Conservation (phyloP, 1,284 basidiomycete species). For the Mycena sp. region DNA sequence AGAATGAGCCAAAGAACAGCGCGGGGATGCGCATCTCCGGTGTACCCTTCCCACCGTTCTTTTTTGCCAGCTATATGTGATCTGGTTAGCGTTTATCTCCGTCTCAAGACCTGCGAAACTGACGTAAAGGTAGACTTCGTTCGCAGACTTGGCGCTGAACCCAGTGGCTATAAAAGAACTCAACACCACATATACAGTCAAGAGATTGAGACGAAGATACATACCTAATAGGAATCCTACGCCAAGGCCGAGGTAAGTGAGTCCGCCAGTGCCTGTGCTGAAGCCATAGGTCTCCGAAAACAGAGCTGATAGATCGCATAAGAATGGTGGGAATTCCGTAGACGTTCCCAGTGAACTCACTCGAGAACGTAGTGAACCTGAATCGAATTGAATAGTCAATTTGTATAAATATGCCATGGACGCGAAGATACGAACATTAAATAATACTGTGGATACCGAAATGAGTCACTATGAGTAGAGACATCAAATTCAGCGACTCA, state of each 20-base stretch:
- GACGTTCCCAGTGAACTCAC: slow-evolving; percentile 10
- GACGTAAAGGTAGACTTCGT: slow-evolving; percentile 20
- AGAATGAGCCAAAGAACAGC: slow-evolving; percentile 62
- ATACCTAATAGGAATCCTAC: slow-evolving; percentile 51
- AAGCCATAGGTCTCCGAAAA: slow-evolving; percentile 51
- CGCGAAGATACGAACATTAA: no score
- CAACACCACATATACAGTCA: not conserved
- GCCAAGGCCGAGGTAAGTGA: slow-evolving; percentile 56
- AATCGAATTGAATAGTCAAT: slow-evolving; percentile 24
- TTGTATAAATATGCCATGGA: no score
- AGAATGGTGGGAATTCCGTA: not conserved
- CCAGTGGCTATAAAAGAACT: slow-evolving; percentile 56
- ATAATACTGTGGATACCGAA: no score
- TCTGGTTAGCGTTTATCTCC: not conserved
- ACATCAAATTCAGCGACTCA: slow-evolving; percentile 57
- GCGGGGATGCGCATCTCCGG: slow-evolving; percentile 30
- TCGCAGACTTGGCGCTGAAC: slow-evolving; percentile 17
- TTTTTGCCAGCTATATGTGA: slow-evolving; percentile 15
- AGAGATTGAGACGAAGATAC: slow-evolving; percentile 52
- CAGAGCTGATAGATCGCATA: slow-evolving; percentile 32
- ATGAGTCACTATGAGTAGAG: no score
- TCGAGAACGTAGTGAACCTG: slow-evolving; percentile 28
- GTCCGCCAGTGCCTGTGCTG: slow-evolving; percentile 46
- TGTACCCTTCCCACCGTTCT: slow-evolving; percentile 46
- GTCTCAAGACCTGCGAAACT: not conserved